Base-by-base conservation (phyloP, 768 basidiomycete genomes). In the Termitomyces sp. region DNA sequence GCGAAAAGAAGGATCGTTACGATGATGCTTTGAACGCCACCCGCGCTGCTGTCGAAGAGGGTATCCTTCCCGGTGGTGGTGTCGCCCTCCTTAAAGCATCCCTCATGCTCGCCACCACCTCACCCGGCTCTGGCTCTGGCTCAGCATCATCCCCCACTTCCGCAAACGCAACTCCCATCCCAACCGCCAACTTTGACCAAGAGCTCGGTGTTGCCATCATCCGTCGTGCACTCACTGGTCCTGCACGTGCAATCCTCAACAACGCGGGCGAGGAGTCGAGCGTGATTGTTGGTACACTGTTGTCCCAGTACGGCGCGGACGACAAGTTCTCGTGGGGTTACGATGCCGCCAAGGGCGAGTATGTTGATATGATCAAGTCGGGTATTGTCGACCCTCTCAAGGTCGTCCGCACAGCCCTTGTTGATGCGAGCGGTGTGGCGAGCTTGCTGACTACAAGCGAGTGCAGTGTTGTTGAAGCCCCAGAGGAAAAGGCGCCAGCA, bases 1-100 rank as follows among this genome's bases (percentile, higher is more conserved):
- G 95, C 7, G 96, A 98, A 84, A 98, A 98, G 92, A 97, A 98
- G 86, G 96, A 98, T 72, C 83, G 95, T 39, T 98, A 97, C 69
- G 95, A 98, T 65, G 94, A 96, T 69, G 95, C 95, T 1, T 81
- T 98, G 49, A 97, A 97, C 72, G 95, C 95, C n/a, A 98, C 96
- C 4, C 89, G 96, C 42, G 96, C 96, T 27, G 95, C 96, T 47
- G 96, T 98, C 33, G 96, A 98, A 76, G 95, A 99, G 74, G 96
- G 96, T 70, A 97, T 98, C 68, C 88, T 98, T 36, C 96, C 96
- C 54, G 96, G 96, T 46, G 96, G 96, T 68, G 95, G 95, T 72
- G 87, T 93, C 34, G 95, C 96, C 30, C 84, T 97, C 24, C 84
- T 97, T 69, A 93, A 94, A 74, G 91, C 93, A 3, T 85, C 83